Percentiles rank a stretch among this genome's conserved stretches.
These are phyloP conservation scores for Colletotrichum simmondsii DNA, from an alignment of 2,329 filamentous ascomycete genomes.

Conservation along the genomic window DNA sequence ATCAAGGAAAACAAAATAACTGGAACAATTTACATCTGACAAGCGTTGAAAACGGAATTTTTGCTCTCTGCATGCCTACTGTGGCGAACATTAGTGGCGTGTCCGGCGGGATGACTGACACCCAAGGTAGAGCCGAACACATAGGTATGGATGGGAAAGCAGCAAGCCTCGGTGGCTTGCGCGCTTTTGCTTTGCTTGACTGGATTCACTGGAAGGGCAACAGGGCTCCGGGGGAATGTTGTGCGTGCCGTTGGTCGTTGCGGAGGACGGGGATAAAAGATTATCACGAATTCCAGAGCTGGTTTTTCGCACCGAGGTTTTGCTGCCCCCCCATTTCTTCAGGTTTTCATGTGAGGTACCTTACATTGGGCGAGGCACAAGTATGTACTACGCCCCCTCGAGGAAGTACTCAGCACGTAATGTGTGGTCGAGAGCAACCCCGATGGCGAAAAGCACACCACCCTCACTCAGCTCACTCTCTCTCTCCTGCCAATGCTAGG, in stretches of 20 bases:
- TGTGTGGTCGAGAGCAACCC: background rate
- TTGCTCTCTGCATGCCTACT: background rate
- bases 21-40: background rate
- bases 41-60: background rate
- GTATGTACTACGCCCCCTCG: background rate
- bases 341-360: background rate
- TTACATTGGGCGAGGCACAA: background rate
- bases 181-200: too few species aligned
- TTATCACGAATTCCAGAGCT: background rate
- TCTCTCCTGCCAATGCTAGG: background rate
- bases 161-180: background rate
- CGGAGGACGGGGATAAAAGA: background rate
- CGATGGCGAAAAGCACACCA: slow-evolving; percentile 4
- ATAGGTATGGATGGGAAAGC: background rate
- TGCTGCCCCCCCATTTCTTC: background rate
- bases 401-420: background rate
- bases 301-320: background rate
- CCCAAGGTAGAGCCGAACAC: background rate
- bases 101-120: too few species aligned
- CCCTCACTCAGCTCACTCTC: background rate
- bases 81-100: background rate
- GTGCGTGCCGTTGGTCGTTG: background rate
- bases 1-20: background rate
- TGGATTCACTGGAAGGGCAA: background rate
- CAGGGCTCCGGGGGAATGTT: background rate